Conservation (phyloP, 176 grass and related monocot species). For the Zoysia japonica region DNA sequence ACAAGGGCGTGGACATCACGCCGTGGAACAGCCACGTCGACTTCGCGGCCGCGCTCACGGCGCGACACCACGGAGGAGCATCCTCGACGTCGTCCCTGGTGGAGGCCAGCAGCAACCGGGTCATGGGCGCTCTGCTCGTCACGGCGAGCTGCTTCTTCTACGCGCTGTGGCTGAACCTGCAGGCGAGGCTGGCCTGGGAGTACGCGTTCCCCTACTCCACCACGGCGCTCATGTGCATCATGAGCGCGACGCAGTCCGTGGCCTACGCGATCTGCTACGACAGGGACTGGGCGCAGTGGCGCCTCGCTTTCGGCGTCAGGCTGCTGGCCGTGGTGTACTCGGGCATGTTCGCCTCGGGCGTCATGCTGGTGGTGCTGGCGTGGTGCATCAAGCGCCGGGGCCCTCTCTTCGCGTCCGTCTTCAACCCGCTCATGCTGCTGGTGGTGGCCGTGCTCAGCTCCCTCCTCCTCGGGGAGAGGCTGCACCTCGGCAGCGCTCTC, state of each 20-base stretch:
- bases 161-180: constrained; percentile 72
- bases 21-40: constrained; percentile 54
- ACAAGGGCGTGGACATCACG: constrained; percentile 66
- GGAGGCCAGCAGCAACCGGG: not conserved
- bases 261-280: constrained; percentile 53
- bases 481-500: constrained; percentile 71
- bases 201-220: constrained; percentile 75
- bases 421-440: constrained; percentile 81
- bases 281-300: constrained; percentile 48
- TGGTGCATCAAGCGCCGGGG: constrained; percentile 87
- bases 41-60: constrained; percentile 32
- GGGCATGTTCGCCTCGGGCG: constrained; percentile 55
- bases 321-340: constrained; percentile 57
- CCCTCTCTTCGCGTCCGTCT: constrained; percentile 68
- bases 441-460: constrained; percentile 69
- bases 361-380: constrained; percentile 61
- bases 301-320: constrained; percentile 45
- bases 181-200: constrained; percentile 55
- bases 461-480: constrained; percentile 67
- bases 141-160: constrained; percentile 64
- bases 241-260: constrained; percentile 57
- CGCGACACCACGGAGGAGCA: not conserved
- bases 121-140: constrained; percentile 52
- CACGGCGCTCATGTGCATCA: constrained; percentile 78
- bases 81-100: too few species aligned